Conservation (phyloP, 1,139 yeast species). For the Magnusiomyces fungicola region DNA sequence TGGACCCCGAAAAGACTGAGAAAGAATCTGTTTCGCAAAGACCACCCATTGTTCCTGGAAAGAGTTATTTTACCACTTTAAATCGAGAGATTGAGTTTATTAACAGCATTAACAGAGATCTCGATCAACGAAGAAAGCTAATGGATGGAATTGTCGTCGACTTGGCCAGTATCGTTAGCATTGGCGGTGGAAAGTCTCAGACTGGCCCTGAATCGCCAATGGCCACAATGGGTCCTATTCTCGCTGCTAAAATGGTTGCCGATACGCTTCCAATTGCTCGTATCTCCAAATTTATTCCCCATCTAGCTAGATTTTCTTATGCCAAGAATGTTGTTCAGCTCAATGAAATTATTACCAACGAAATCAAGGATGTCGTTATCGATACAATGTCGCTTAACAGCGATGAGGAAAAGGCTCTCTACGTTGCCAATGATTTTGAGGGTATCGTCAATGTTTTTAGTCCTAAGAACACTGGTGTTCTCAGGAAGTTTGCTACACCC, state of each 20-base stretch:
- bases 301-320: conserved; percentile 1
- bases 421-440: neutral
- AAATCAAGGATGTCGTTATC: neutral
- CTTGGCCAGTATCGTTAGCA: conserved; percentile 2
- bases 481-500: too few species aligned
- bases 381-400: neutral
- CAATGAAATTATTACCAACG: neutral
- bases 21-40: neutral
- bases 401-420: neutral
- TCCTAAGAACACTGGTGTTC: neutral
- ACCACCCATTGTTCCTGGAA: neutral
- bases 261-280: conserved; percentile 5
- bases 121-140: neutral
- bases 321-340: neutral
- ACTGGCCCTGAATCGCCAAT: neutral
- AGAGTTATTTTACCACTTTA: neutral
- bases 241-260: conserved; percentile 5
- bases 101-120: neutral
- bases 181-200: neutral
- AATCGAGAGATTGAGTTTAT: neutral
- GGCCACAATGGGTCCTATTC: conserved; percentile 6
- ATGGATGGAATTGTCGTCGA: conserved; percentile 5
- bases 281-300: conserved; percentile 1
- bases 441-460: neutral
- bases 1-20: neutral